phyloP scores from a whole-genome alignment of 495 filamentous ascomycete genomes.

The Annulohypoxylon stygium region DNA sequence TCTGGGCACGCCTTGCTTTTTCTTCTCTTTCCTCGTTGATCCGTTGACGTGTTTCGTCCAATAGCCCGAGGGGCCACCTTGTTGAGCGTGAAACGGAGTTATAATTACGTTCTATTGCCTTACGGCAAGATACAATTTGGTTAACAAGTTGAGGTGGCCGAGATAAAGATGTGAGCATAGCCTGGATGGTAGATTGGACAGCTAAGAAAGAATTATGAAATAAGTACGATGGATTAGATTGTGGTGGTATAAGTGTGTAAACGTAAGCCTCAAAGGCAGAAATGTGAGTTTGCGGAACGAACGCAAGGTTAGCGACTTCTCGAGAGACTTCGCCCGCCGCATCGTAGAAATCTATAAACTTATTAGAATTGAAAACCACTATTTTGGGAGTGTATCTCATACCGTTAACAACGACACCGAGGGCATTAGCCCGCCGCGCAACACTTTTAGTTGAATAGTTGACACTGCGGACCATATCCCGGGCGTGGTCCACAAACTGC shows the following conservation, averaged over 20 bases:
- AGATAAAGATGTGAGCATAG: constrained; percentile 82
- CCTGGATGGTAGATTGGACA: constrained; percentile 80
- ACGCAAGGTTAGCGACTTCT: constrained; percentile 69
- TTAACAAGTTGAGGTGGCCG: constrained; percentile 84
- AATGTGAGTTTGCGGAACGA: constrained; percentile 75
- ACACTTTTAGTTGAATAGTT: constrained; percentile 84
- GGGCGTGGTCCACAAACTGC: constrained; percentile 88
- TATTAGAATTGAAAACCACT: constrained; percentile 54
- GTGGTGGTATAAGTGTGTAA: constrained; percentile 72
- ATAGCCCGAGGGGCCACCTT: constrained; percentile 82
- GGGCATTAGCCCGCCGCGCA: constrained; percentile 74
- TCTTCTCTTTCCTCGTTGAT: constrained; percentile 83
- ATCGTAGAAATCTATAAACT: constrained; percentile 73
- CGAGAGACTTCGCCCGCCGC: constrained; percentile 71
- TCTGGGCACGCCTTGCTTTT: constrained; percentile 73
- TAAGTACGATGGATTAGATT: constrained; percentile 77
- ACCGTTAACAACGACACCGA: constrained; percentile 70
- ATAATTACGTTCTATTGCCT: constrained; percentile 79
- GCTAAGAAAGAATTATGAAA: constrained; percentile 82
- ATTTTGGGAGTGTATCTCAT: constrained; percentile 35
- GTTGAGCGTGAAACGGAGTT: constrained; percentile 78
- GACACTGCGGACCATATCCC: constrained; percentile 86
- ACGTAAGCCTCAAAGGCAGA: constrained; percentile 80
- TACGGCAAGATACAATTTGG: constrained; percentile 72
- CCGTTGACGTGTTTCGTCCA: constrained; percentile 89